Percentiles rank a stretch among this genome's conserved stretches.
phyloP scores from a whole-genome alignment of 2,329 filamentous ascomycete genomes.

The Cladorrhinum sp. region DNA sequence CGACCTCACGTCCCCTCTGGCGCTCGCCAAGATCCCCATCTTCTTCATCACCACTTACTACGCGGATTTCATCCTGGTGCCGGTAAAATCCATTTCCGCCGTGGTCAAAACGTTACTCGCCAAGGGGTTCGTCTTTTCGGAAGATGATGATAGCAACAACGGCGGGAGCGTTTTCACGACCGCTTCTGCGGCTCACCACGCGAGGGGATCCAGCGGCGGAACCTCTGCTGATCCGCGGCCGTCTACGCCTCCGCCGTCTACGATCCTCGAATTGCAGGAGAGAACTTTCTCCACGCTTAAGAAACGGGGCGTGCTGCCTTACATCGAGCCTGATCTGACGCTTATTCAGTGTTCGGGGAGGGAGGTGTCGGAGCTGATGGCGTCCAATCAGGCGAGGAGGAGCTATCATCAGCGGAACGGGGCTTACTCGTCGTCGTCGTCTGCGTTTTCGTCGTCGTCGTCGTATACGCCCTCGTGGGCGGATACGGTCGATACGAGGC shows the following conservation, averaged over 20 bases:
- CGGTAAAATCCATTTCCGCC: constrained; percentile 66
- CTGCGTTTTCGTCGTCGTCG: constrained; percentile 22
- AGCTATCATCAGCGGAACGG: neutral
- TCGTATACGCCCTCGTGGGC: constrained; percentile 44
- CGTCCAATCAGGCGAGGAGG: neutral
- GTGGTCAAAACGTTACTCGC: constrained; percentile 75
- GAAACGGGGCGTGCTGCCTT: constrained; percentile 70
- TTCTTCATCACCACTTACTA: constrained; percentile 99
- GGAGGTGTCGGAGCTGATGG: constrained; percentile 38
- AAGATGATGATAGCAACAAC: constrained; percentile 52
- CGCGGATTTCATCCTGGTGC: constrained; percentile 93
- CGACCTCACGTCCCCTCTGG: constrained; percentile 85
- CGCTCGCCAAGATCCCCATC: constrained; percentile 88
- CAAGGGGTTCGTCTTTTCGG: constrained; percentile 80
- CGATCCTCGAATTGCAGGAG: constrained; percentile 72
- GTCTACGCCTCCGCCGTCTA: constrained; percentile 72
- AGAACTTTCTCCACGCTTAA: constrained; percentile 83
- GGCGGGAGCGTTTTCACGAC: constrained; percentile 57
- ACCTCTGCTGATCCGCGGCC: constrained; percentile 38
- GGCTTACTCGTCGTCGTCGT: neutral
- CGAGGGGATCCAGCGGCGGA: constrained; percentile 30
- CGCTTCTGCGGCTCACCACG: constrained; percentile 34
- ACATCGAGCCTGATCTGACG: constrained; percentile 64
- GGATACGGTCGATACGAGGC: constrained; percentile 58
- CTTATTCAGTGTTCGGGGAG: constrained; percentile 79